Percentiles rank a stretch among this genome's conserved stretches.
phyloP scores from a whole-genome alignment of 192 early-diverging fungal species.

The Umbelopsis sp. region DNA sequence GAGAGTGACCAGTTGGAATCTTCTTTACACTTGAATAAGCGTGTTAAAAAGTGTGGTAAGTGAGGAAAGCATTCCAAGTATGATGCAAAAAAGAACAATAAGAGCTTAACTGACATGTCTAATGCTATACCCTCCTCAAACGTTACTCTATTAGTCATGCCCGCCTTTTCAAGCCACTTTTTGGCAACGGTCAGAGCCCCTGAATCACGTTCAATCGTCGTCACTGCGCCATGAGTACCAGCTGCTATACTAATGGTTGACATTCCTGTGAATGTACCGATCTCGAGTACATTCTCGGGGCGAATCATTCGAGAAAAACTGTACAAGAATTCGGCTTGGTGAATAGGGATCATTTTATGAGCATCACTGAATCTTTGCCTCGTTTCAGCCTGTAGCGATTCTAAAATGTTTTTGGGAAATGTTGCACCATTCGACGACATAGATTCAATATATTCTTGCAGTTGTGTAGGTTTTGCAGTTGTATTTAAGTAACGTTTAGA shows the following conservation, averaged over 20 bases:
- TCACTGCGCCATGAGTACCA: conserved; percentile 41
- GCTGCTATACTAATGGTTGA: conserved; percentile 71
- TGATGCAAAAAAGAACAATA: conserved; percentile 22
- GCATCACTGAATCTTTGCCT: not conserved
- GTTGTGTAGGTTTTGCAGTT: not conserved
- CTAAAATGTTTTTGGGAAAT: not conserved
- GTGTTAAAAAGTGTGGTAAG: not conserved
- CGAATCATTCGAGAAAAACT: conserved; percentile 33
- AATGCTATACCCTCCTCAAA: conserved; percentile 45
- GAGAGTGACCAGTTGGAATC: conserved; percentile 37
- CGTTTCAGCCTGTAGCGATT: not conserved
- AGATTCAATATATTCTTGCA: not conserved
- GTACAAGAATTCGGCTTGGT: not conserved
- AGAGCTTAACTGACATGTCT: conserved; percentile 37
- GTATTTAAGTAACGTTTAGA: conserved; percentile 11
- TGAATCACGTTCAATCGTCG: conserved; percentile 59
- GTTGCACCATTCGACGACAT: not conserved
- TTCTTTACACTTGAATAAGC: conserved; percentile 3
- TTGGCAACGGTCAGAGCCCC: conserved; percentile 47
- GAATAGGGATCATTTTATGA: not conserved
- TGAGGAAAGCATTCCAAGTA: not conserved
- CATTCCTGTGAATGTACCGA: conserved; percentile 70
- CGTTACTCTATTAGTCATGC: conserved; percentile 39
- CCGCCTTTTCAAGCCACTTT: conserved; percentile 37
- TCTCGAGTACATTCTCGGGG: conserved; percentile 60